These are phyloP conservation scores for Boletus rubroflammeus DNA, from an alignment of 768 basidiomycete genomes.

Conservation along the genomic window DNA sequence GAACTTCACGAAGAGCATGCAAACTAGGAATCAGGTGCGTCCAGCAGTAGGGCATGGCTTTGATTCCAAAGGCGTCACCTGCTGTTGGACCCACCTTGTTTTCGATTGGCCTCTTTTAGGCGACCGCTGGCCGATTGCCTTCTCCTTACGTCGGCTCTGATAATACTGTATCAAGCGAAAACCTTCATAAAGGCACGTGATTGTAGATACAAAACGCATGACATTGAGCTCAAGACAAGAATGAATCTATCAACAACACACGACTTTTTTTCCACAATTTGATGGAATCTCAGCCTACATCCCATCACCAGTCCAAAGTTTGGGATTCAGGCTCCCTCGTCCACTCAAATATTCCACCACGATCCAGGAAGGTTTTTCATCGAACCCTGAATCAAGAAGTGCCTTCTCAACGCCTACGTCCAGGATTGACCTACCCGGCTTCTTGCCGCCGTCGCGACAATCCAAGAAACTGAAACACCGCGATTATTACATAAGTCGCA, in stretches of 20 bases:
- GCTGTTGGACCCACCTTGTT: conserved; percentile 21
- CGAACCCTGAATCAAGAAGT: conserved; percentile 14
- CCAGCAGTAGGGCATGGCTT: conserved; percentile 13
- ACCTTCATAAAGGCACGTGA: background rate
- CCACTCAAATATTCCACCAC: conserved; percentile 9
- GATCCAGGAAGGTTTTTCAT: conserved; percentile 10
- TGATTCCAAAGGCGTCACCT: conserved; percentile 10
- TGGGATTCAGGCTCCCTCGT: background rate
- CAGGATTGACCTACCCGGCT: conserved; percentile 13
- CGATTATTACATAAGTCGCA: background rate
- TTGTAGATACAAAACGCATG: background rate
- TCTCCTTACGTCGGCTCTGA: background rate
- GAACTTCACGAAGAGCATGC: background rate
- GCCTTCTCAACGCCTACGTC: conserved; percentile 15
- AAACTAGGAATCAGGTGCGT: conserved; percentile 21
- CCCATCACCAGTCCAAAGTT: conserved; percentile 8
- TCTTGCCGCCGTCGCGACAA: conserved; percentile 32
- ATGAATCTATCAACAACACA: background rate
- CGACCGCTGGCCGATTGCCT: background rate
- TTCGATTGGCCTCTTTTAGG: background rate
- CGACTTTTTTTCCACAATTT: background rate
- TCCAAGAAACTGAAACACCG: conserved; percentile 27
- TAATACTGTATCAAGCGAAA: background rate
- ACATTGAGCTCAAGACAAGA: background rate
- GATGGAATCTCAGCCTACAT: background rate